Evolutionary conservation across 192 early-diverging fungal species (phyloP), one percentile per base, ranked within the genome.

Genomic region (Coemansia sp.): DNA sequence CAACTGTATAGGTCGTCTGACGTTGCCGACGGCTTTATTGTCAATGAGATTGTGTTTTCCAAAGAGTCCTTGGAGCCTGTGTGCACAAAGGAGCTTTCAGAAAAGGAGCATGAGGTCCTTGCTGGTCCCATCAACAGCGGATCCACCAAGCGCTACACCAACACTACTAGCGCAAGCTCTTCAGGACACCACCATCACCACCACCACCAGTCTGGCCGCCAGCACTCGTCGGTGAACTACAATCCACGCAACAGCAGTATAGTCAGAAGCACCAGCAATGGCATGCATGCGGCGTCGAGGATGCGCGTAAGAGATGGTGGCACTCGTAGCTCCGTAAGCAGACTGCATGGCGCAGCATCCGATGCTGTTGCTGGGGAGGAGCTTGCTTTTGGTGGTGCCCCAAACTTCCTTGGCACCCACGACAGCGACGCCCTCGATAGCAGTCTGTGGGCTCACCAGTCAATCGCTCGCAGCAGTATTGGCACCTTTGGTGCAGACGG

Each of bases 401-500:
- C 55, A 7, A 55, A 59, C 19, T 19, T 39, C 59, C 67, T 49
- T 54, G 59, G 65, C 48, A 71, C 65, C 48, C 63, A 72, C 14
- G 87, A 86, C 13, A 82, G 77, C 20, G 68, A 69, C 7, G 16
- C 7, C n/a, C 38, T 5, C 16, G 38, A 59, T 11, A 41, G 2
- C 8, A 79, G 67, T 39, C 38, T 74, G 61, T 83, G 80, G 80
- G 75, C 85, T 40, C 78, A 79, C 70, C 88, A 89, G 63, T 79
- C 80, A 17, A 83, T 85, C 16, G 81, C 72, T 17, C 85, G 89
- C 50, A 77, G 85, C 56, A 76, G 74, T 13, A 85, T 91, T 5
- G 89, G 89, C 2, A 85, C 88, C 41, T 91, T 91, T 80, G 88
- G 88, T 54, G 76, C 83, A 19, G 88, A 89, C 58, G 89, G 89